Conservation (phyloP, 306 rosid genomes). For the Crotalaria pallida region DNA sequence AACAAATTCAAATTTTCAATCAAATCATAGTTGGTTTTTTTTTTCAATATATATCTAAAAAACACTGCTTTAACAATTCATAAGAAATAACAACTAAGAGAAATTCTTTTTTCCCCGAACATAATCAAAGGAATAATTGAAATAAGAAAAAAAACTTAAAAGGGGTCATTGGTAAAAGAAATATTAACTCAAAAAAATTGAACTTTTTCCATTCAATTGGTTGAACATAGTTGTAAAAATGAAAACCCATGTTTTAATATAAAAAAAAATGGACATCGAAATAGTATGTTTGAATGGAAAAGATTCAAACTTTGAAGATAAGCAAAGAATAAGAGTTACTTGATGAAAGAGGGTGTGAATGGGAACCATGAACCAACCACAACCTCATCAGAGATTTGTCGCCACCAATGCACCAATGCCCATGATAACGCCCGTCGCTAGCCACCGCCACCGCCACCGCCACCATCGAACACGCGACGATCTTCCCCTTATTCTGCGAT, state of each 20-base stretch:
- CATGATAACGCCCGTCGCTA: too few species aligned
- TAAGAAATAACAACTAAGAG: not conserved
- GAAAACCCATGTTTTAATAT: not conserved
- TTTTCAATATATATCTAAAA: not conserved
- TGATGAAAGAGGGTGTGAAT: slow-evolving; percentile 8
- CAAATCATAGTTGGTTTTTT: not conserved
- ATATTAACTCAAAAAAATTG: not conserved
- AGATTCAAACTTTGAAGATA: not conserved
- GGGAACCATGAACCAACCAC: slow-evolving; percentile 18
- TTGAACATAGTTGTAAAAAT: not conserved
- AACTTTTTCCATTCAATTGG: not conserved
- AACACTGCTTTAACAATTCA: not conserved
- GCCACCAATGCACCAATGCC: too few species aligned
- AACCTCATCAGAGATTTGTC: too few species aligned
- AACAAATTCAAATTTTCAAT: slow-evolving; percentile 12
- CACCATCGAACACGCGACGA: too few species aligned
- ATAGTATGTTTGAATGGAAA: not conserved
- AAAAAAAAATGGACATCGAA: not conserved
- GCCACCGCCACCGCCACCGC: too few species aligned
- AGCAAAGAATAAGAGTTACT: slow-evolving; percentile 18
- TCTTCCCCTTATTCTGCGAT: too few species aligned
- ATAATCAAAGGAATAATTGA: not conserved
- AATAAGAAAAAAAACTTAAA: not conserved
- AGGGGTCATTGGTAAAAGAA: not conserved
- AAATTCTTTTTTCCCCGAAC: not conserved